These are phyloP conservation scores for Chlorella sp. DNA, from an alignment of 139 green algal species.

Conservation along the genomic window DNA sequence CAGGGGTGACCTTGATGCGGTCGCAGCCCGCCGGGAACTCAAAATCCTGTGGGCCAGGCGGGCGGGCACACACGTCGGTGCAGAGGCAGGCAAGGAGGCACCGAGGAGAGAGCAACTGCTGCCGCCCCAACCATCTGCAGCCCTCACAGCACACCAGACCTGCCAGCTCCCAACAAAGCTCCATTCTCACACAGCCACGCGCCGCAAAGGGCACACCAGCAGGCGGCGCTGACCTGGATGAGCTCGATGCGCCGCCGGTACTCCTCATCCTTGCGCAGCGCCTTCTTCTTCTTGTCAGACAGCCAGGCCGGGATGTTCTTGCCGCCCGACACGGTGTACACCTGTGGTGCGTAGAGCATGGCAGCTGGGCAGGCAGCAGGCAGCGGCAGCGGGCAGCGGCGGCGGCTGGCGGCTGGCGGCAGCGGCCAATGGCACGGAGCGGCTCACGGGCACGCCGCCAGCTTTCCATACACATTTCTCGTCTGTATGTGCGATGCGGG, in stretches of 20 bases:
- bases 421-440: not conserved
- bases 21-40: conserved; percentile 87
- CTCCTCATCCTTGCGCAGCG: conserved; percentile 85
- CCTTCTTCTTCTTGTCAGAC: conserved; percentile 85
- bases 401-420: not conserved
- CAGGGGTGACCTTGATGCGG: conserved; percentile 86
- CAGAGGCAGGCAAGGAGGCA: too few species aligned
- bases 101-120: too few species aligned
- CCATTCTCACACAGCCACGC: too few species aligned
- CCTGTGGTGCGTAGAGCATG: conserved; percentile 47
- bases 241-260: conserved; percentile 58
- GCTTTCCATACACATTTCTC: too few species aligned
- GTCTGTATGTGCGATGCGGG: not conserved
- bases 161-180: too few species aligned
- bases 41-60: conserved; percentile 74
- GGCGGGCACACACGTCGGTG: too few species aligned
- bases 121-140: too few species aligned
- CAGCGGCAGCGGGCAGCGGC: not conserved
- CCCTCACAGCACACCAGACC: too few species aligned
- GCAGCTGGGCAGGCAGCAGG: not conserved
- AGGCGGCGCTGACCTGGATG: too few species aligned
- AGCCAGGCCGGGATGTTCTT: conserved; percentile 93
- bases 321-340: conserved; percentile 91
- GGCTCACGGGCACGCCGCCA: too few species aligned
- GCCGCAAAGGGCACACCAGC: too few species aligned